Percentiles rank a stretch among this genome's conserved stretches.
phyloP scores from a whole-genome alignment of 768 basidiomycete species.

The Boletus bicolor region DNA sequence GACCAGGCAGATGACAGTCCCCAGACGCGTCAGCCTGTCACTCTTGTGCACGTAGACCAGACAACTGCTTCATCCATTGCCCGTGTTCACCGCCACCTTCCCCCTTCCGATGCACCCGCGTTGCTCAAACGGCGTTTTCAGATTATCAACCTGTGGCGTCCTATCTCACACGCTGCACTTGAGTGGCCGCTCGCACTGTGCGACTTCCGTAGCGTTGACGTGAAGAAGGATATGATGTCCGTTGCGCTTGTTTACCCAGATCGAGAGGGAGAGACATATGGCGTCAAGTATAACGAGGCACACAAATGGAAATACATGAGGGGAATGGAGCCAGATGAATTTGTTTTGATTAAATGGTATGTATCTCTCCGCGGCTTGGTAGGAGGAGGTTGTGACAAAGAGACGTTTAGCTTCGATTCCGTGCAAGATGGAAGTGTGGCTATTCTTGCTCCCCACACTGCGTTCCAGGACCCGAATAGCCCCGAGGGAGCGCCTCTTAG shows the following conservation, averaged over 20 bases:
- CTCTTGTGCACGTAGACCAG: constrained; percentile 45
- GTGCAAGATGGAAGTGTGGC: constrained; percentile 35
- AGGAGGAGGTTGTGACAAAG: background rate
- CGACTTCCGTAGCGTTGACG: constrained; percentile 44
- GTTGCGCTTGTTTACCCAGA: constrained; percentile 40
- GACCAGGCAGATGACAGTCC: constrained; percentile 35
- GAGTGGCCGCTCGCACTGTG: constrained; percentile 50
- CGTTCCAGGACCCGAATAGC: constrained; percentile 34
- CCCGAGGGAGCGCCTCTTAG: constrained; percentile 29
- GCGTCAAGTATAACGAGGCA: constrained; percentile 36
- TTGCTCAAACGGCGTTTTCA: constrained; percentile 46
- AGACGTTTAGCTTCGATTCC: constrained; percentile 30
- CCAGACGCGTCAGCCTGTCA: constrained; percentile 42
- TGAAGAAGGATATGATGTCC: constrained; percentile 36
- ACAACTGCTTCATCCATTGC: constrained; percentile 38
- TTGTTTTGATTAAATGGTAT: constrained; percentile 48
- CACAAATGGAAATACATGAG: constrained; percentile 47
- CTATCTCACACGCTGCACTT: constrained; percentile 42
- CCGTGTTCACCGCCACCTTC: constrained; percentile 44
- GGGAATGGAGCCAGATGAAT: constrained; percentile 45
- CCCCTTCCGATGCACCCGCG: constrained; percentile 36
- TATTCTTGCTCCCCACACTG: constrained; percentile 33
- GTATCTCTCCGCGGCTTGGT: constrained; percentile 1
- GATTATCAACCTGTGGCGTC: constrained; percentile 55
- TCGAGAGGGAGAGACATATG: constrained; percentile 42